Evolutionary conservation across 768 basidiomycete genomes (phyloP).

Genomic region (Suillus fuscotomentosus): DNA sequence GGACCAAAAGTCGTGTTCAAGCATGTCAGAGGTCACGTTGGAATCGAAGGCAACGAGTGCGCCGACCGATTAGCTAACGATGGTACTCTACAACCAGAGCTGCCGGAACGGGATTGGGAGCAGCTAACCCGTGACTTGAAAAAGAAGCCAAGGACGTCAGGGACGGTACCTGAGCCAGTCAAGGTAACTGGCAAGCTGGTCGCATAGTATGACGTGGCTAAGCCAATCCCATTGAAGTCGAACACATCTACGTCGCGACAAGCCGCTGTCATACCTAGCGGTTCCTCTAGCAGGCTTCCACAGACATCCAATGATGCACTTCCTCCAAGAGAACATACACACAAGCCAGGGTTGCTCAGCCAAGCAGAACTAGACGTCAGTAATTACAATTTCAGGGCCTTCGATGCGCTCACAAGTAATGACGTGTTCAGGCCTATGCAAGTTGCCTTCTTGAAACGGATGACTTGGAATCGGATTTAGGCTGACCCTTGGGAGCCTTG

Average conservation of each 20-base stretch:
- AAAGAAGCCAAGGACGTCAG: neutral
- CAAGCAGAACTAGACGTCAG: slow-evolving; percentile 24
- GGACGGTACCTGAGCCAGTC: neutral
- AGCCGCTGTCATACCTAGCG: neutral
- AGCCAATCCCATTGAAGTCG: neutral
- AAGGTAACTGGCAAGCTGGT: neutral
- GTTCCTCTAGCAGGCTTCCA: neutral
- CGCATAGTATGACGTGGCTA: neutral
- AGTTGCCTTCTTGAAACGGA: slow-evolving; percentile 35
- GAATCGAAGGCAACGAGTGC: slow-evolving; percentile 80
- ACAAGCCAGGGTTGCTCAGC: neutral
- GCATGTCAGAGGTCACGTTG: slow-evolving; percentile 79
- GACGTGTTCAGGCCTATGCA: slow-evolving; percentile 24
- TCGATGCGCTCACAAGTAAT: neutral
- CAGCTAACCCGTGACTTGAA: slow-evolving; percentile 6
- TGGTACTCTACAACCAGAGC: slow-evolving; percentile 43
- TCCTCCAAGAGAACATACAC: neutral
- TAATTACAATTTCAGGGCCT: neutral
- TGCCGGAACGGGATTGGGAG: slow-evolving; percentile 62
- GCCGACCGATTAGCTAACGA: slow-evolving; percentile 74
- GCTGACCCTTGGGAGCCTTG: slow-evolving; percentile 2
- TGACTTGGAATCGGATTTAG: slow-evolving; percentile 29
- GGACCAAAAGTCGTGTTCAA: slow-evolving; percentile 62
- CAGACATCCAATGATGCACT: neutral
- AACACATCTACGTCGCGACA: neutral